Conservation (phyloP, 2,329 filamentous ascomycete species). For the Curvularia lunata region DNA sequence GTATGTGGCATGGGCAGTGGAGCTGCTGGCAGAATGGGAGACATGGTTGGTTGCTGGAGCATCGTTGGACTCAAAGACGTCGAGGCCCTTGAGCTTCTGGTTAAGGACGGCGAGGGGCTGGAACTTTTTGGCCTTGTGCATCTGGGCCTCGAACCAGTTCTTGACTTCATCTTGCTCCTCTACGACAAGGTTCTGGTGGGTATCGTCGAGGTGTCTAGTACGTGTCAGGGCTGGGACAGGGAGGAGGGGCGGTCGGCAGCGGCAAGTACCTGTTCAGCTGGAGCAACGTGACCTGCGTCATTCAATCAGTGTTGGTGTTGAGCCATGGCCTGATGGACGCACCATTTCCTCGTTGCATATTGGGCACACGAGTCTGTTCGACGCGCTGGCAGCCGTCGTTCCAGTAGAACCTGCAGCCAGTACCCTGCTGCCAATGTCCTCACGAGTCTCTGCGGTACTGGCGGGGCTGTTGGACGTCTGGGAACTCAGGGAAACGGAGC, state of each 20-base stretch:
- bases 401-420: slow-evolving; percentile 68
- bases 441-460: slow-evolving; percentile 68
- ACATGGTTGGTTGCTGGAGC: slow-evolving; percentile 56
- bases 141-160: slow-evolving; percentile 95
- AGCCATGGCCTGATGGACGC: slow-evolving; percentile 37
- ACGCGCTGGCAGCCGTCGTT: slow-evolving; percentile 61
- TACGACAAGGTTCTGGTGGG: slow-evolving; percentile 86
- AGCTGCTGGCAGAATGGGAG: slow-evolving; percentile 41
- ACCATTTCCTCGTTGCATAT: slow-evolving; percentile 99
- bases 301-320: slow-evolving; percentile 28
- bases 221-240: slow-evolving; percentile 20
- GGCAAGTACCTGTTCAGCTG: slow-evolving; percentile 71
- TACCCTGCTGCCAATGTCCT: slow-evolving; percentile 83
- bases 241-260: slow-evolving; percentile 8
- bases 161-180: slow-evolving; percentile 93
- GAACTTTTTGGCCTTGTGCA: slow-evolving; percentile 90
- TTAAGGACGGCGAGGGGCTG: slow-evolving; percentile 90
- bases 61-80: slow-evolving; percentile 93
- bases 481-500: slow-evolving; percentile 79
- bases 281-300: slow-evolving; percentile 77
- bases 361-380: slow-evolving; percentile 82
- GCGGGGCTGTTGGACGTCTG: slow-evolving; percentile 74
- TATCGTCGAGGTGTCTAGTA: slow-evolving; percentile 79
- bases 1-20: slow-evolving; percentile 39
- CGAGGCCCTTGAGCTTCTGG: slow-evolving; percentile 89